These are phyloP conservation scores for Pulveroboletus sp. DNA, from an alignment of 768 basidiomycete genomes.

Conservation along the genomic window DNA sequence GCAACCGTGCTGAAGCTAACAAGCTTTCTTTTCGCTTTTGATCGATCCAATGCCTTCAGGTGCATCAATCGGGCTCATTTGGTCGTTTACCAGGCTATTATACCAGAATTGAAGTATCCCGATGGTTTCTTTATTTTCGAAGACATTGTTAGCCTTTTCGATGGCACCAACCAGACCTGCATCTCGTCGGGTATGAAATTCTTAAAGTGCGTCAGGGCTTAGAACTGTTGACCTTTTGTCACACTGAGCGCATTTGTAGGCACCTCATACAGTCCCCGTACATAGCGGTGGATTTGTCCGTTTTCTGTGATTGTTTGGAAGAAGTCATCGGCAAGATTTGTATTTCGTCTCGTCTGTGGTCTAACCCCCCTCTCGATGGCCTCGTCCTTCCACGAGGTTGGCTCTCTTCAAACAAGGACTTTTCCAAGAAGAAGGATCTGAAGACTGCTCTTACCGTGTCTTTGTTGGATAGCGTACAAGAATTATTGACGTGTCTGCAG, in stretches of 20 bases:
- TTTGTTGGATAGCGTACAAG: conserved; percentile 18
- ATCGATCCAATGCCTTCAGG: conserved; percentile 29
- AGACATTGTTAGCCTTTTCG: conserved; percentile 30
- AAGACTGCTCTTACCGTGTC: conserved; percentile 40
- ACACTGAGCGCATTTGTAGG: conserved; percentile 29
- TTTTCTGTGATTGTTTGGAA: conserved; percentile 54
- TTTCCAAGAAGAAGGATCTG: conserved; percentile 15
- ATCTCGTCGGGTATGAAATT: conserved; percentile 38
- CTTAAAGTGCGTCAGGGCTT: conserved; percentile 35
- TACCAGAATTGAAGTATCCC: conserved; percentile 8
- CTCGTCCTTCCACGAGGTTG: conserved; percentile 55
- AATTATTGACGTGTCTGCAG: conserved; percentile 30
- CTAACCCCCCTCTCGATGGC: conserved; percentile 34
- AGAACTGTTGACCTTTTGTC: conserved; percentile 21
- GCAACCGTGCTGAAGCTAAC: conserved; percentile 38
- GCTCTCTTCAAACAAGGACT: conserved; percentile 31
- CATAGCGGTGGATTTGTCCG: conserved; percentile 41
- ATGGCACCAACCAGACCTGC: conserved; percentile 26
- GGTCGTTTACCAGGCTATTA: neutral
- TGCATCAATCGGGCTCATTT: conserved; percentile 36
- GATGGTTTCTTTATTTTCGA: conserved; percentile 27
- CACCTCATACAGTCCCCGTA: conserved; percentile 39
- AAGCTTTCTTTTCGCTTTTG: conserved; percentile 38
- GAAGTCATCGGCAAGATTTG: conserved; percentile 41
- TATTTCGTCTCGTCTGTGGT: conserved; percentile 31